phyloP scores from a whole-genome alignment of 1,284 basidiomycete species.

The Rhodotorula sp. region DNA sequence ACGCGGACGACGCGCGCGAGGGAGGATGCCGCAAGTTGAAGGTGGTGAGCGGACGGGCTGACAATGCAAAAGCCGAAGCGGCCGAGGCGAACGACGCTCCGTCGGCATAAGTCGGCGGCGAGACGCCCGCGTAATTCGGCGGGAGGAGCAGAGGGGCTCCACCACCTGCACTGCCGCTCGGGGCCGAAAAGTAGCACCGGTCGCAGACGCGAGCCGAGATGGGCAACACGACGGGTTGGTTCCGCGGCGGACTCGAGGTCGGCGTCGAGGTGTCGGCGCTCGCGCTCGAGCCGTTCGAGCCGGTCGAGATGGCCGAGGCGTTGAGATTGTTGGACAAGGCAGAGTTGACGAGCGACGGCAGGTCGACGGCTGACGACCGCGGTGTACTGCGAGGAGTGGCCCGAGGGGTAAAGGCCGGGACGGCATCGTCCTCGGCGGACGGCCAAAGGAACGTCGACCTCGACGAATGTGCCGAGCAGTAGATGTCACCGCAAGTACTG shows the following conservation, averaged over 20 bases:
- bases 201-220: constrained; percentile 34
- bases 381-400: constrained; percentile 34
- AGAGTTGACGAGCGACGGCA: constrained; percentile 31
- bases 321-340: constrained; percentile 13
- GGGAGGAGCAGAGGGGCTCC: constrained; percentile 27
- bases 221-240: constrained; percentile 6
- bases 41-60: constrained; percentile 10
- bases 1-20: constrained; percentile 17
- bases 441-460: constrained; percentile 37
- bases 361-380: constrained; percentile 32
- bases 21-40: constrained; percentile 19
- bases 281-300: constrained; percentile 3
- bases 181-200: constrained; percentile 34
- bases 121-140: background rate
- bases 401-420: constrained; percentile 13
- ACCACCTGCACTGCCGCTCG: background rate
- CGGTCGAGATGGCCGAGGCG: constrained; percentile 21
- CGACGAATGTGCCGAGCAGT: constrained; percentile 35
- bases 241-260: constrained; percentile 8
- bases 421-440: constrained; percentile 13
- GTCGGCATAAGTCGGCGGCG: background rate
- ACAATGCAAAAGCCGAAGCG: background rate
- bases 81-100: background rate
- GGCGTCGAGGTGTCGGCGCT: constrained; percentile 11
- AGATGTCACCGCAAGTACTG: constrained; percentile 38